Conservation (phyloP, 1,284 basidiomycete genomes). For the Lentinus polychrous region DNA sequence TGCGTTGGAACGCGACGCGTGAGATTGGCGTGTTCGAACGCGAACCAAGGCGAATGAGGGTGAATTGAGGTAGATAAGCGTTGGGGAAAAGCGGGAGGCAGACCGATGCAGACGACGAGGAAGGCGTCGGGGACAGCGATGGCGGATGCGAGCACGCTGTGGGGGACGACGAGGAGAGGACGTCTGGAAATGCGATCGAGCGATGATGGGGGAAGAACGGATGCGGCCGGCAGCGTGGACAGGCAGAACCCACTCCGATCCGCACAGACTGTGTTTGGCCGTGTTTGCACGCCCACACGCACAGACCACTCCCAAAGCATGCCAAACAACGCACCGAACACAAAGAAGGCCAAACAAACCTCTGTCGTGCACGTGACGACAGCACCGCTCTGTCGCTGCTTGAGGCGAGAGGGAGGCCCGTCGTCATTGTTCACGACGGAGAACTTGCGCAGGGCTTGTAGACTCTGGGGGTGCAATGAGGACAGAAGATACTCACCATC, state of each 20-base stretch:
- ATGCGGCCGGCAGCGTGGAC: constrained; percentile 16
- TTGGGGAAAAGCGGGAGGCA: constrained; percentile 11
- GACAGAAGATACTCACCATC: no score
- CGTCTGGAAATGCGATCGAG: constrained; percentile 22
- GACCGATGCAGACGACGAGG: constrained; percentile 15
- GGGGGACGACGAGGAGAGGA: constrained; percentile 22
- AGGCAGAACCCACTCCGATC: constrained; percentile 21
- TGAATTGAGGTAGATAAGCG: constrained; percentile 12
- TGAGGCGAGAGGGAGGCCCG: constrained; percentile 6
- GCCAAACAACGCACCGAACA: constrained; percentile 8
- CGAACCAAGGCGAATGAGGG: constrained; percentile 15
- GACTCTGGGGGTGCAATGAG: no score
- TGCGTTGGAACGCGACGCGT: constrained; percentile 26
- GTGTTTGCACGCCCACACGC: constrained; percentile 17
- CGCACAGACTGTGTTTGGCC: constrained; percentile 8
- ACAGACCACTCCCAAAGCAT: constrained; percentile 20
- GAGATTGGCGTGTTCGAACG: constrained; percentile 17
- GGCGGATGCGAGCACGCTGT: constrained; percentile 18
- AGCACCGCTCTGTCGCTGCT: constrained; percentile 9
- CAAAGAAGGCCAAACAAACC: constrained; percentile 20
- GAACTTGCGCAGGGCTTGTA: no score
- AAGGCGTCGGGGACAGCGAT: constrained; percentile 22
- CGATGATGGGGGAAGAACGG: constrained; percentile 28
- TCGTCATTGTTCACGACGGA: constrained; percentile 14
- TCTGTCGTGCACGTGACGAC: constrained; percentile 22